phyloP scores from a whole-genome alignment of 768 basidiomycete genomes.

The Agrocybe praecox region DNA sequence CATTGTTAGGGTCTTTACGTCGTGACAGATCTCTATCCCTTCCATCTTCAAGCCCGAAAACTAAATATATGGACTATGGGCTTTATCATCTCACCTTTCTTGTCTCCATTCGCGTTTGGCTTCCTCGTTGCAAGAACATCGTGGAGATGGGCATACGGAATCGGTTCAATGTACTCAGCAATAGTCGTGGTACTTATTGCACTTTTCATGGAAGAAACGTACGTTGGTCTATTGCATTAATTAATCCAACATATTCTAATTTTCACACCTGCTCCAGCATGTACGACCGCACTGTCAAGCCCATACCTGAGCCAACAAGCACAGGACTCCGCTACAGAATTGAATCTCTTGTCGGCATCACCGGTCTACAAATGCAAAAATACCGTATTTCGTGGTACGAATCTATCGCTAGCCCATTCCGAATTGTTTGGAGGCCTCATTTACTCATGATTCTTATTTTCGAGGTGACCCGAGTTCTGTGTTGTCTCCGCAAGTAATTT shows the following conservation, averaged over 20 bases:
- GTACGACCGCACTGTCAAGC: conserved; percentile 64
- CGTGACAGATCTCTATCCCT: conserved; percentile 66
- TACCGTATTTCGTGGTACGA: conserved; percentile 57
- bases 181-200: conserved; percentile 59
- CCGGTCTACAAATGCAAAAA: conserved; percentile 60
- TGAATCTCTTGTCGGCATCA: conserved; percentile 63
- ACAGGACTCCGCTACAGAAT: conserved; percentile 53
- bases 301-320: conserved; percentile 49
- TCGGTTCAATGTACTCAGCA: conserved; percentile 61
- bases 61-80: conserved; percentile 77
- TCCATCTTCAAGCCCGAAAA: conserved; percentile 72
- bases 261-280: conserved; percentile 38
- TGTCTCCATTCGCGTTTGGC: conserved; percentile 68
- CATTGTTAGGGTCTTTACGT: conserved; percentile 53
- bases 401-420: conserved; percentile 45
- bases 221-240: neutral
- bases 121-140: conserved; percentile 63
- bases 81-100: conserved; percentile 66
- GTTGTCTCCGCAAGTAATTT: neutral
- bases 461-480: neutral
- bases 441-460: conserved; percentile 32
- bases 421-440: conserved; percentile 67
- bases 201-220: conserved; percentile 72
- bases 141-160: conserved; percentile 76
- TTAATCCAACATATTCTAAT: neutral